Evolutionary conservation across 169 alveolate genomes (phyloP).

Genomic region (Babesia bigemina): DNA sequence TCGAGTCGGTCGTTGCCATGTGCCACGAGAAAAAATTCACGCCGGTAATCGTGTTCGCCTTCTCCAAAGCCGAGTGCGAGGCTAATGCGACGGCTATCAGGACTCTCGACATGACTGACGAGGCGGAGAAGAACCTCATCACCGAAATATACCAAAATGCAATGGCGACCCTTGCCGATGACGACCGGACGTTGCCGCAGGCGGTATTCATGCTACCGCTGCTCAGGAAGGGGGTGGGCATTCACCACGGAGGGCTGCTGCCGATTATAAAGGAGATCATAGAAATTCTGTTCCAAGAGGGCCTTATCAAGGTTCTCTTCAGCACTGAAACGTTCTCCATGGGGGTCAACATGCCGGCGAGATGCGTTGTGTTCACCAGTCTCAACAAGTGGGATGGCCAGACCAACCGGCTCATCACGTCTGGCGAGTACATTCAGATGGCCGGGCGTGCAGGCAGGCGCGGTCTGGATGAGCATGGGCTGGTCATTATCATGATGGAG

Average conservation of each 20-base stretch:
- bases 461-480: slow-evolving; percentile 97
- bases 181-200: slow-evolving; percentile 92
- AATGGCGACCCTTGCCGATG: slow-evolving; percentile 94
- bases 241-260: slow-evolving; percentile 97
- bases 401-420: slow-evolving; percentile 88
- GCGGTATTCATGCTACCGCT: slow-evolving; percentile 90
- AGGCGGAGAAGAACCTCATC: slow-evolving; percentile 88
- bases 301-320: slow-evolving; percentile 92
- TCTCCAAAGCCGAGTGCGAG: slow-evolving; percentile 97
- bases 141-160: slow-evolving; percentile 95
- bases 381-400: slow-evolving; percentile 95
- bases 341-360: slow-evolving; percentile 99
- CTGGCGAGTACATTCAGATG: slow-evolving; percentile 96
- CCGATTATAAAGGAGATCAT: slow-evolving; percentile 97
- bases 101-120: slow-evolving; percentile 77
- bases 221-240: slow-evolving; percentile 94
- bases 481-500: slow-evolving; percentile 94
- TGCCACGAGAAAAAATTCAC: slow-evolving; percentile 89
- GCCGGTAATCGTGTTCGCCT: slow-evolving; percentile 96
- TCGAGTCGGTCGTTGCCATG: slow-evolving; percentile 91
- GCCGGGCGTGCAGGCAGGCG: slow-evolving; percentile 98
- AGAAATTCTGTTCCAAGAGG: slow-evolving; percentile 95
- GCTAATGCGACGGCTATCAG: slow-evolving; percentile 90
- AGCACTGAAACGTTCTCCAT: slow-evolving; percentile 98
- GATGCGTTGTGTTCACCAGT: slow-evolving; percentile 95